Base-by-base conservation (phyloP, 768 basidiomycete species). In the Rhodotorula taiwanensis region DNA sequence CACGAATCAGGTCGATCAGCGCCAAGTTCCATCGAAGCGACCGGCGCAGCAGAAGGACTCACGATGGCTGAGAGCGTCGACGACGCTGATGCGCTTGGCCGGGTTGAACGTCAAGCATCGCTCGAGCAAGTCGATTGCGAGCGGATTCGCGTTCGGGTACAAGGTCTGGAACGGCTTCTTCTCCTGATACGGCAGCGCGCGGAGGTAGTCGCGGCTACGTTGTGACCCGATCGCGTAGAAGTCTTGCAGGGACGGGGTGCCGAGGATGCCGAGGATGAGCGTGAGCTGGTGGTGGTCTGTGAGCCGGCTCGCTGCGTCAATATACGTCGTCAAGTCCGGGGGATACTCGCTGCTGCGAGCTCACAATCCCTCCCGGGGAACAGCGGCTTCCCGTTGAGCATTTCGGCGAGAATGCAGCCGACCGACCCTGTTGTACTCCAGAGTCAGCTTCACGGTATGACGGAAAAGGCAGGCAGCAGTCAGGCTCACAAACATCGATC, bases 221-320 rank as follows among this genome's bases (percentile, higher is more conserved):
- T 86, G 82, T 15, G 90, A 89, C 21, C 89, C 92, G 74, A 99
- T 98, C 43, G 89, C 89, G 78, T 97, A 92, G 77, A 97, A 98
- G 73, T 98, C 95, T 70, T 99, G 95, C 58, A 98, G 80, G 4
- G 91, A 89, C 4, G 95, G 95, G 36, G 95, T 98, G 28, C 95
- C 95, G 49, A 99, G 84, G 34, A 97, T 89, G 71, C 98, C 93
- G 72, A 98, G 83, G 74, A 98, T 99, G 60, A 97, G 83, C 3
- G 87, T 86, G 45, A 99, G 81, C 69, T 98, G 95, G 72, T 99
- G 90, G 77, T 97, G 93, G 76, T 93, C 93, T 79, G 87, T 82
- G 42, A 30, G 15, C 18, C 2, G 2, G 31, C 33, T 13, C 20
- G 50, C 16, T 1, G 44, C 6, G 34, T n/a, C 18, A 39, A 34